Conservation (phyloP, 1,139 yeast genomes). For the Kurtzmaniella quercitrusa region DNA sequence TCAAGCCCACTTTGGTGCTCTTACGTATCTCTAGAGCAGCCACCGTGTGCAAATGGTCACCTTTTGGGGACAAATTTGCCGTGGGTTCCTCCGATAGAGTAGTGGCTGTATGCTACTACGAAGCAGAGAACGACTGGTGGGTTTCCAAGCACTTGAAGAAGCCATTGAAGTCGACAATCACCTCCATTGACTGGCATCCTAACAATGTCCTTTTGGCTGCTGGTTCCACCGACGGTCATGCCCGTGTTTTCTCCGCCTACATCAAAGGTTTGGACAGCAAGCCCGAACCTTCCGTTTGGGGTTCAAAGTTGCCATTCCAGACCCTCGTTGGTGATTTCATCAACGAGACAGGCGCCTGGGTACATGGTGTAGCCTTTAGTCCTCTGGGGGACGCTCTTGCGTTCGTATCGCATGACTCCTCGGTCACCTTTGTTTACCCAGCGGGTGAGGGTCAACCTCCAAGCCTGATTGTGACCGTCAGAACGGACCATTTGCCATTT, state of each 20-base stretch:
- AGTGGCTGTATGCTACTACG: conserved; percentile 94
- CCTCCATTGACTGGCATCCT: conserved; percentile 91
- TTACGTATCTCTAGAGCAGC: conserved; percentile 94
- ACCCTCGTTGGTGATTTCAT: conserved; percentile 84
- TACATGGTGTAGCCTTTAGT: conserved; percentile 85
- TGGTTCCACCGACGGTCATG: conserved; percentile 95
- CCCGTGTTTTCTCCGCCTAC: conserved; percentile 89
- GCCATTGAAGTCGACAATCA: conserved; percentile 83
- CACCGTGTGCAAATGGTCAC: conserved; percentile 91
- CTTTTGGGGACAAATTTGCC: conserved; percentile 88
- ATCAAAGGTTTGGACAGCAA: conserved; percentile 85
- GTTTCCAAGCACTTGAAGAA: conserved; percentile 94
- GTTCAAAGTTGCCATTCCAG: conserved; percentile 92
- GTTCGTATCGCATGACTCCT: conserved; percentile 74
- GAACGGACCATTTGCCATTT: conserved; percentile 81
- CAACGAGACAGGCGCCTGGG: conserved; percentile 81
- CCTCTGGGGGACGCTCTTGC: conserved; percentile 78
- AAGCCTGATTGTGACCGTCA: conserved; percentile 39
- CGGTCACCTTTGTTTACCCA: conserved; percentile 74
- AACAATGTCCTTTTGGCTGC: conserved; percentile 84
- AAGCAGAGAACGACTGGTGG: conserved; percentile 99
- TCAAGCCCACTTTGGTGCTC: conserved; percentile 86
- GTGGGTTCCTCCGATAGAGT: conserved; percentile 95
- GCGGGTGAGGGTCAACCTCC: conserved; percentile 61
- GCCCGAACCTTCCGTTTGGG: conserved; percentile 87